A percentile compares a stretch with the other conserved stretches of the same genome.
Conservation (phyloP, 495 filamentous ascomycete genomes). For the Daldinia childiae region DNA sequence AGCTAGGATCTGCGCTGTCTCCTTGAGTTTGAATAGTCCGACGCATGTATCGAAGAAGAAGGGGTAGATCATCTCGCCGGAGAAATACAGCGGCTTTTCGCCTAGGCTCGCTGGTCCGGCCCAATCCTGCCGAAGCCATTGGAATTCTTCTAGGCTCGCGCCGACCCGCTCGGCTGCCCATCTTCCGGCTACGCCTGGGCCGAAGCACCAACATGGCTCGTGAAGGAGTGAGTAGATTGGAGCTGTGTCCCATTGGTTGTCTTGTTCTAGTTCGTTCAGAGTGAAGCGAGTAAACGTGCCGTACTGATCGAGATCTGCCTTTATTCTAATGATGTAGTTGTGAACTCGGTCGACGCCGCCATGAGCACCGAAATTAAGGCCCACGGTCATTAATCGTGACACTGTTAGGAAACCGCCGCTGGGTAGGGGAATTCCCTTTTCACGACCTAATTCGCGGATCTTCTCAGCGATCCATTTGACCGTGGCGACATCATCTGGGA, state of each 20-base stretch:
- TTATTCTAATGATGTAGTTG: conserved; percentile 72
- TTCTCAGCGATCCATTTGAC: conserved; percentile 73
- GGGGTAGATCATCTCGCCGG: conserved; percentile 91
- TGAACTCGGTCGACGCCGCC: conserved; percentile 77
- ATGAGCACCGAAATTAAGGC: conserved; percentile 78
- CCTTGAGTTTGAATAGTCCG: conserved; percentile 71
- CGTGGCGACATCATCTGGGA: conserved; percentile 77
- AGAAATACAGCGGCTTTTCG: conserved; percentile 76
- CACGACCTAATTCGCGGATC: conserved; percentile 59
- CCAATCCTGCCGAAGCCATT: conserved; percentile 53
- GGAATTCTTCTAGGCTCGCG: conserved; percentile 46
- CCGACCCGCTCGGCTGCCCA: conserved; percentile 63
- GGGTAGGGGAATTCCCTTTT: conserved; percentile 66
- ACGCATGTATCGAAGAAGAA: conserved; percentile 81
- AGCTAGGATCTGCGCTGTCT: conserved; percentile 77
- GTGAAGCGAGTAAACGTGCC: conserved; percentile 76
- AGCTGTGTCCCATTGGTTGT: conserved; percentile 73
- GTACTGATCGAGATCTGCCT: conserved; percentile 74
- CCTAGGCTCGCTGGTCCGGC: conserved; percentile 45
- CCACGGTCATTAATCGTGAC: conserved; percentile 76
- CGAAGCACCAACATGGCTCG: conserved; percentile 81
- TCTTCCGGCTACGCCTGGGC: conserved; percentile 52
- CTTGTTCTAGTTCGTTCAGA: conserved; percentile 70
- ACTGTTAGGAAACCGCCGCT: conserved; percentile 74
- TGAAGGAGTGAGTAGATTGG: conserved; percentile 88